Evolutionary conservation across 306 rosid species (phyloP).

Genomic region (Pterocarpus macrocarpus): DNA sequence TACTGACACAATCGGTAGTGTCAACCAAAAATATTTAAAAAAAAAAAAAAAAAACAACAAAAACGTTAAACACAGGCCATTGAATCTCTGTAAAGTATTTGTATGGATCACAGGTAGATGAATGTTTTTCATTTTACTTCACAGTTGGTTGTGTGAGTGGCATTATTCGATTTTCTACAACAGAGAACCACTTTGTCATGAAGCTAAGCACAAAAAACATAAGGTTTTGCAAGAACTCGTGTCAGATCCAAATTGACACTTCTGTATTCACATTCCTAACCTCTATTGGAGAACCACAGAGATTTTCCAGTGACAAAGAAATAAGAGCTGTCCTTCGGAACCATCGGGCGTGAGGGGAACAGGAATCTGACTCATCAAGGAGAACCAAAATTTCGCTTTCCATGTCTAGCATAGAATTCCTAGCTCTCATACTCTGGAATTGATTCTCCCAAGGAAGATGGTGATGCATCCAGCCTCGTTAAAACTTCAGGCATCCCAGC

Average conservation of each 20-base stretch:
- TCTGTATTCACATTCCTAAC: slow-evolving; percentile 31
- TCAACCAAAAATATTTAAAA: background rate
- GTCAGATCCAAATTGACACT: slow-evolving; percentile 43
- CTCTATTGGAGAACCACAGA: slow-evolving; percentile 28
- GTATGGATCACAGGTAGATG: slow-evolving; percentile 1
- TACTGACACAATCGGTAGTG: background rate
- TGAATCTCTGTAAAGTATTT: slow-evolving; percentile 10
- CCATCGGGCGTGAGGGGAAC: slow-evolving; percentile 14
- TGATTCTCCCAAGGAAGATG: slow-evolving; percentile 66
- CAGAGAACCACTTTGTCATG: slow-evolving; percentile 33
- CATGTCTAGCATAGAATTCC: slow-evolving; percentile 24
- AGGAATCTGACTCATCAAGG: slow-evolving; percentile 36
- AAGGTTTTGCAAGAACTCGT: slow-evolving; percentile 46
- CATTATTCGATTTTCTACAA: slow-evolving; percentile 36
- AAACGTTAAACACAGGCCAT: background rate
- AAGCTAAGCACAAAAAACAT: slow-evolving; percentile 30
- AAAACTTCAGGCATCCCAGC: slow-evolving; percentile 93
- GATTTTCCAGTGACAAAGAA: slow-evolving; percentile 21
- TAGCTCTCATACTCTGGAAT: slow-evolving; percentile 82
- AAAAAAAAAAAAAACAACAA: background rate
- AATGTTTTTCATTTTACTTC: slow-evolving; percentile 10
- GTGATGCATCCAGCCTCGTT: slow-evolving; percentile 73
- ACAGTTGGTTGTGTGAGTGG: slow-evolving; percentile 32
- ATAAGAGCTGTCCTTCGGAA: background rate
- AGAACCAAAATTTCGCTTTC: slow-evolving; percentile 34